Percentiles rank a stretch among this genome's conserved stretches.
These are phyloP conservation scores for Lathyrus oleraceus DNA, from an alignment of 306 rosid genomes.

Conservation along the genomic window DNA sequence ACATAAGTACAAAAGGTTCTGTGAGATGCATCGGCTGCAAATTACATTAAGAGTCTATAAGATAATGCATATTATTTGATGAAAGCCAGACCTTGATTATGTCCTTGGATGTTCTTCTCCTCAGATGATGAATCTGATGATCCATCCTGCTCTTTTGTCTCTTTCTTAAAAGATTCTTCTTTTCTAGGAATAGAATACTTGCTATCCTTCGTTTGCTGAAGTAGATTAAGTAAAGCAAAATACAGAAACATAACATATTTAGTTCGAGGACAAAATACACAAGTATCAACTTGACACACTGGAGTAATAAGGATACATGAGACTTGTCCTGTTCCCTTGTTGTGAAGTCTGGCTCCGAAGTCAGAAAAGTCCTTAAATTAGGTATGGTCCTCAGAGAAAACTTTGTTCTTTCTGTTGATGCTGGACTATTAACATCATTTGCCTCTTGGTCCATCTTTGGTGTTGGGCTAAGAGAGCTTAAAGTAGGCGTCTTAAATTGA, in stretches of 20 bases:
- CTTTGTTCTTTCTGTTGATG: slow-evolving; percentile 38
- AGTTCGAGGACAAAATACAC: slow-evolving; percentile 29
- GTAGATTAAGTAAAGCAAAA: slow-evolving; percentile 61
- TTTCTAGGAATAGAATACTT: slow-evolving; percentile 42
- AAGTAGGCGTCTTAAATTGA: slow-evolving; percentile 51
- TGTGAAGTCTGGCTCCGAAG: slow-evolving; percentile 42
- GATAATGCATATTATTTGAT: slow-evolving; percentile 31
- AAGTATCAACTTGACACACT: slow-evolving; percentile 29
- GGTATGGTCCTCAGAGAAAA: slow-evolving; percentile 48
- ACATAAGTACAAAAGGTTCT: slow-evolving; percentile 8
- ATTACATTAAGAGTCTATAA: slow-evolving; percentile 30
- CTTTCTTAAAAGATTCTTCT: slow-evolving; percentile 38
- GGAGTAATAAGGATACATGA: slow-evolving; percentile 68
- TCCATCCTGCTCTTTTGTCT: slow-evolving; percentile 48
- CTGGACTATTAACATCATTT: slow-evolving; percentile 43
- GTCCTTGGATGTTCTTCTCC: slow-evolving; percentile 41
- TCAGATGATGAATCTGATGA: slow-evolving; percentile 62
- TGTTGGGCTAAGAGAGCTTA: slow-evolving; percentile 53
- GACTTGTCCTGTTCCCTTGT: slow-evolving; percentile 39
- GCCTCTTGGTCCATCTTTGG: slow-evolving; percentile 45
- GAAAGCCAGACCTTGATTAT: slow-evolving; percentile 53
- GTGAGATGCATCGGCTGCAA: slow-evolving; percentile 21
- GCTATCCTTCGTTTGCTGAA: slow-evolving; percentile 56
- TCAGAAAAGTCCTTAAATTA: slow-evolving; percentile 49
- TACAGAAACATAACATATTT: slow-evolving; percentile 33